phyloP scores from a whole-genome alignment of 768 basidiomycete genomes.

The Trametes villosa region DNA sequence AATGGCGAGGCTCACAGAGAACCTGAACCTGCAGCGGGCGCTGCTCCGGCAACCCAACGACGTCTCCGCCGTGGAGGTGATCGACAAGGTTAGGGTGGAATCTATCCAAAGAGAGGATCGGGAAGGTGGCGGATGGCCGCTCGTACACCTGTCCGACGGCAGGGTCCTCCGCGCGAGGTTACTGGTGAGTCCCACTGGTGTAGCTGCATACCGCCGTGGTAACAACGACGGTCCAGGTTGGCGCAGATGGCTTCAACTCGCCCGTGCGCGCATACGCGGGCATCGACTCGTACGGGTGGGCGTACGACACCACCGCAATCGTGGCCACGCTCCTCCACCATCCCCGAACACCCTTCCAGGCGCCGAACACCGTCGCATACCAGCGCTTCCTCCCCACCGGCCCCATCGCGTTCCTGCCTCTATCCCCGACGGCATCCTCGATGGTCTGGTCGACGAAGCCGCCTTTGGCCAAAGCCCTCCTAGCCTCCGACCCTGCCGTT shows the following conservation, averaged over 20 bases:
- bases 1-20: conserved; percentile 91
- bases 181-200: conserved; percentile 52
- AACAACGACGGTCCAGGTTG: conserved; percentile 59
- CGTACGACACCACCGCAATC: conserved; percentile 86
- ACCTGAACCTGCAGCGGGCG: conserved; percentile 88
- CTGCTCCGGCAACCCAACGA: conserved; percentile 67
- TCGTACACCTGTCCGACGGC: conserved; percentile 74
- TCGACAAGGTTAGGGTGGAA: conserved; percentile 77
- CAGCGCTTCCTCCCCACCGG: conserved; percentile 96
- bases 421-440: conserved; percentile 77
- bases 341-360: conserved; percentile 63
- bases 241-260: conserved; percentile 95
- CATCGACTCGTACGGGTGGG: conserved; percentile 90
- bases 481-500: conserved; percentile 62
- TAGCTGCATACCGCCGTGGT: not conserved
- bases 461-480: conserved; percentile 70
- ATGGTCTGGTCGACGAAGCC: conserved; percentile 95
- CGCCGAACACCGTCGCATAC: conserved; percentile 80
- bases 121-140: conserved; percentile 72
- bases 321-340: conserved; percentile 86
- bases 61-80: conserved; percentile 57
- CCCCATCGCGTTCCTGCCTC: conserved; percentile 92
- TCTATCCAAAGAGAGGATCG: conserved; percentile 60
- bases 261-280: conserved; percentile 87
- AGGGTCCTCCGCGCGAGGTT: conserved; percentile 70